A percentile compares a stretch with the other conserved stretches of the same genome.
These are phyloP conservation scores for Saccharomycopsis malanga DNA, from an alignment of 805 yeast species.

Conservation along the genomic window DNA sequence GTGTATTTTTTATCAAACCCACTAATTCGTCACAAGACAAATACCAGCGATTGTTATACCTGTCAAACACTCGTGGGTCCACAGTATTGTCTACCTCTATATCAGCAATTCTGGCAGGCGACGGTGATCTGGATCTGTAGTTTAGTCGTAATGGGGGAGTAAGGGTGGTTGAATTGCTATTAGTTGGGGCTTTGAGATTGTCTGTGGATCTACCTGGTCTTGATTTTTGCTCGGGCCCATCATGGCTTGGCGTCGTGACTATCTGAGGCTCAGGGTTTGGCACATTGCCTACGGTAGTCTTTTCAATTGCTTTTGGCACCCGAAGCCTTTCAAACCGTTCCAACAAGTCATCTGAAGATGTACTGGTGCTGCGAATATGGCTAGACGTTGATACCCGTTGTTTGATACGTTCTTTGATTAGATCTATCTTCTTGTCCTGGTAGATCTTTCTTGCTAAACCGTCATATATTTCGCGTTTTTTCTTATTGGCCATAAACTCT, in stretches of 20 bases:
- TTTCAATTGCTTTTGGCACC: not conserved
- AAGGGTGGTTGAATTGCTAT: not conserved
- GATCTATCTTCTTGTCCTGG: slow-evolving; percentile 1
- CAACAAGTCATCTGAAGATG: not conserved
- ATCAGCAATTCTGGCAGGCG: slow-evolving; percentile 1
- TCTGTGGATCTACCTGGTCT: not conserved
- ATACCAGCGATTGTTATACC: not conserved
- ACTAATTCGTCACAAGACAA: slow-evolving; percentile 9
- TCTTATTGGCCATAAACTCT: not conserved
- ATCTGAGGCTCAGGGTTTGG: too few species aligned
- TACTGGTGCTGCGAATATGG: not conserved
- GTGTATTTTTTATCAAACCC: slow-evolving; percentile 23
- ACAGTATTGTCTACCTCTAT: not conserved
- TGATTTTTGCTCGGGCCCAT: too few species aligned
- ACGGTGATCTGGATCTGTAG: slow-evolving; percentile 14
- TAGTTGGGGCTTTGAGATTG: not conserved
- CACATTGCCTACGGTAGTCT: too few species aligned
- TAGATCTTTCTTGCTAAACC: not conserved
- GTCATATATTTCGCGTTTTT: not conserved
- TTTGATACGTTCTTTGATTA: slow-evolving; percentile 1
- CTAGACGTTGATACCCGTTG: not conserved
- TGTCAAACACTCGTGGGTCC: not conserved
- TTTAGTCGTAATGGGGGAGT: slow-evolving; percentile 7
- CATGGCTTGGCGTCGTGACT: too few species aligned
- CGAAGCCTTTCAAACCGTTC: not conserved